phyloP scores from a whole-genome alignment of 2,329 filamentous ascomycete species.

The Curvularia spicifera region DNA sequence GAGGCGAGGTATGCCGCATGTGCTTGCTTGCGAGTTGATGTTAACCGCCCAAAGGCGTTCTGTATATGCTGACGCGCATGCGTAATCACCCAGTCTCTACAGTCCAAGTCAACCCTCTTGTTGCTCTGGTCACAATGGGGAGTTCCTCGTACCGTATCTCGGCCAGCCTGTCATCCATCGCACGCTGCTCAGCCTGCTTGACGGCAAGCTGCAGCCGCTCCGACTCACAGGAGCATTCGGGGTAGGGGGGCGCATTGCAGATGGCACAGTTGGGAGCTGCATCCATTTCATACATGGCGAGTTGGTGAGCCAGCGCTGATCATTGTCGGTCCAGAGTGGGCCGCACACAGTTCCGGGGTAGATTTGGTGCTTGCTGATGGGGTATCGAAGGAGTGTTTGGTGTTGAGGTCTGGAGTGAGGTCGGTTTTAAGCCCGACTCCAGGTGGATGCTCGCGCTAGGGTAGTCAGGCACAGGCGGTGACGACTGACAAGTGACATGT shows the following conservation, averaged over 20 bases:
- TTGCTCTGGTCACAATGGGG: background rate
- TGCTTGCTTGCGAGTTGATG: slow-evolving; percentile 49
- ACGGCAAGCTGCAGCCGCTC: slow-evolving; percentile 50
- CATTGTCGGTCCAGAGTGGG: slow-evolving; percentile 36
- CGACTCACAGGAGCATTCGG: slow-evolving; percentile 50
- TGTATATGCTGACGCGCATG: slow-evolving; percentile 55
- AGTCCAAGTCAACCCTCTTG: slow-evolving; percentile 23
- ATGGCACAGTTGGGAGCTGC: slow-evolving; percentile 51
- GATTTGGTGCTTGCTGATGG: slow-evolving; percentile 18
- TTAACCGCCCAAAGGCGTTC: slow-evolving; percentile 52
- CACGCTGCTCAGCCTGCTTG: slow-evolving; percentile 49
- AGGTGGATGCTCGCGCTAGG: slow-evolving; percentile 31
- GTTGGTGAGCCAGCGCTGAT: slow-evolving; percentile 32
- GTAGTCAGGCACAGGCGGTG: slow-evolving; percentile 45
- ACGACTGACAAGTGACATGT: slow-evolving; percentile 46
- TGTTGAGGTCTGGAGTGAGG: slow-evolving; percentile 21
- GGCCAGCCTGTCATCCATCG: slow-evolving; percentile 46
- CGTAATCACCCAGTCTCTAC: slow-evolving; percentile 56
- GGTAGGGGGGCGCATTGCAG: slow-evolving; percentile 49
- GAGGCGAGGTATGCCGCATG: slow-evolving; percentile 54
- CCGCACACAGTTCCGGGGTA: slow-evolving; percentile 14
- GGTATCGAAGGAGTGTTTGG: slow-evolving; percentile 15
- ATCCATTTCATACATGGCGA: slow-evolving; percentile 44
- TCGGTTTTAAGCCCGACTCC: slow-evolving; percentile 30
- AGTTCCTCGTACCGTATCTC: slow-evolving; percentile 41